Conservation (phyloP, 495 filamentous ascomycete genomes). For the Hypomontagnella monticulosa region DNA sequence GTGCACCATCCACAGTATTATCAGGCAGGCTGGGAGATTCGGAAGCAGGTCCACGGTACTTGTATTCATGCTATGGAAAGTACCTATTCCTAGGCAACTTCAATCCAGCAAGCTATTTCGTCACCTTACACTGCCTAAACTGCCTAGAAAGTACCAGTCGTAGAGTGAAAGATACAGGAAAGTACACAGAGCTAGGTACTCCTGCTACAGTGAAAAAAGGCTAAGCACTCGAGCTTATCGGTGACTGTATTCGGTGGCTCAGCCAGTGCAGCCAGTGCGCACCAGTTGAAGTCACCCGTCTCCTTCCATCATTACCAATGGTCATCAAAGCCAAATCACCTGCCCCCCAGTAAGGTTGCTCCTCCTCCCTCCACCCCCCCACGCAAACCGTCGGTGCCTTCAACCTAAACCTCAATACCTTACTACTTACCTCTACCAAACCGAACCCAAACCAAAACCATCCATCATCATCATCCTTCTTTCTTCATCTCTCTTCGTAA, state of each 20-base stretch:
- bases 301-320: background rate
- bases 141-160: too few relatives aligned
- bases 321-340: conserved; percentile 39
- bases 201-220: too few relatives aligned
- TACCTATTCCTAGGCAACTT: too few relatives aligned
- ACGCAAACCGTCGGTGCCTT: conserved; percentile 28
- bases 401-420: conserved; percentile 25
- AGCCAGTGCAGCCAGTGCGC: conserved; percentile 4
- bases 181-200: background rate
- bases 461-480: conserved; percentile 22
- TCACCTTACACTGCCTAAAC: too few relatives aligned
- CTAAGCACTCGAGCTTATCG: too few relatives aligned
- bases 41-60: too few relatives aligned
- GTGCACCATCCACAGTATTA: background rate
- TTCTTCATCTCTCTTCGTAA: conserved; percentile 6
- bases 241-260: conserved; percentile 27
- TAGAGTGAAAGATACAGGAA: background rate
- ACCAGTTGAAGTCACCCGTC: too few relatives aligned
- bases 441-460: conserved; percentile 10
- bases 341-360: conserved; percentile 15
- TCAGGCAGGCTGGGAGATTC: too few relatives aligned
- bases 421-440: conserved; percentile 12
- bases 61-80: too few relatives aligned
- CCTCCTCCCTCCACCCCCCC: conserved; percentile 11
- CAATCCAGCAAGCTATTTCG: too few relatives aligned